phyloP scores from a whole-genome alignment of 2,329 filamentous ascomycete species.

The Epicoccum sorghinum region DNA sequence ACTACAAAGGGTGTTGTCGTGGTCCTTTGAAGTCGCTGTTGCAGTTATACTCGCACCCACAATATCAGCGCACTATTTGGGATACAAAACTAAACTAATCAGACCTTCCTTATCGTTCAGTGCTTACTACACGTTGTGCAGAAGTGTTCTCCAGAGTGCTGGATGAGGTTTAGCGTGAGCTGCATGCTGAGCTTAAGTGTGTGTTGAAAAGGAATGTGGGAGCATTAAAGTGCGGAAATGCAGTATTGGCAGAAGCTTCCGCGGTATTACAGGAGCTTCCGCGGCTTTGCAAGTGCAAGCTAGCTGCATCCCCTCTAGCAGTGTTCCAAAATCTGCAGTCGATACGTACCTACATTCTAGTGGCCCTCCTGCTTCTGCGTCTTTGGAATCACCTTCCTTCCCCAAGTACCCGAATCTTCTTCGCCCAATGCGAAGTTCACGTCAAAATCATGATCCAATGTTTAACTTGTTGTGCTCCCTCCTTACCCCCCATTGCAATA shows the following conservation, averaged over 20 bases:
- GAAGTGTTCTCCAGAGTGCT: neutral
- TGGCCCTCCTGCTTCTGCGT: neutral
- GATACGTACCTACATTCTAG: neutral
- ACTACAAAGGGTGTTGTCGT: too few species aligned
- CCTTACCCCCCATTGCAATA: constrained; percentile 2
- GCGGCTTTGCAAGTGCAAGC: neutral
- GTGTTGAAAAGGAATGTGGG: neutral
- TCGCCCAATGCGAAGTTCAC: too few species aligned
- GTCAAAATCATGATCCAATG: too few species aligned
- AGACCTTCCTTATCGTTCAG: too few species aligned
- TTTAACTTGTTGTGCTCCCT: neutral
- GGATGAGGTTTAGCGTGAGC: too few species aligned
- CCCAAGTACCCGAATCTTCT: neutral
- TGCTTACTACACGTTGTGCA: too few species aligned
- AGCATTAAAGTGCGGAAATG: constrained; percentile 1
- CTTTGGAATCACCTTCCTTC: neutral
- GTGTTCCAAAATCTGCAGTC: neutral
- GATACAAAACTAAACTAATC: too few species aligned
- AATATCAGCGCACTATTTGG: too few species aligned
- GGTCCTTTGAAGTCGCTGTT: too few species aligned
- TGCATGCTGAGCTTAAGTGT: neutral
- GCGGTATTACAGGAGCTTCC: neutral
- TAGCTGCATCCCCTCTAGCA: constrained; percentile 5
- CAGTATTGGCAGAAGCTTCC: neutral
- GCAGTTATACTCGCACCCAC: too few species aligned